Evolutionary conservation across 1,284 basidiomycete species (phyloP), one percentile per base, ranked within the genome.

Genomic region (Neonothopanus nambi): DNA sequence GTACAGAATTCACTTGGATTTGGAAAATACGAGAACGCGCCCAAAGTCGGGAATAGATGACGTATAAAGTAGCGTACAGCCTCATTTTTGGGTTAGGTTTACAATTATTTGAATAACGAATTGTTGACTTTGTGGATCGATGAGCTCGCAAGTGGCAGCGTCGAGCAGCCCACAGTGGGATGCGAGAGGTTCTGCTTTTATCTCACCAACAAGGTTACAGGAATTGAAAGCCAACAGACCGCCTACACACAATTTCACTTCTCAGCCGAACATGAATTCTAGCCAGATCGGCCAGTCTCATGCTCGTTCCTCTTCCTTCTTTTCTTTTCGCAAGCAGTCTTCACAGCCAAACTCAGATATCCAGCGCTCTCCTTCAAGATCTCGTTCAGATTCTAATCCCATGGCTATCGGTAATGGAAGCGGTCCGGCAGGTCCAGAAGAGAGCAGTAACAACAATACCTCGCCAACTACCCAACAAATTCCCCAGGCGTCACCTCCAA

Each of bases 1-100:
- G 80, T 94, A 6, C 84, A 92, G 61, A 80, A 79, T 40, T 91
- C 91, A 1, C 76, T 90, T 42, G 92, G 92, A 3, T 94, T 88
- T 57, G 80, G 74, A n/a, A 66, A 65, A 1, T 89, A 85, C 55
- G 82, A 87, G 65, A 76, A 77, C 57, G 72, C 72, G 5, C 71
- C 77, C n/a, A 76, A 73, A 46, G 60, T 60, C 18, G 69, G 70
- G 61, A 33, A 13, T 55, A 52, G 15, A 55, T 59, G 20, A 52
- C 48, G 37, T 38, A 41, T 5, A 17, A 17, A 5, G 5, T 21
- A 40, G 18, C 9, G 11, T 15, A 40, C 39, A 20, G 39, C 39
- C 39, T 20, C 21, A 18, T 8, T 23, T 39, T 40, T 9, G 9
- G 39, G 18, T 40, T 40, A 18, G 39, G 18, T 40, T 23, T 18